Conservation (phyloP, 169 alveolate species). For the Eimeria praecox region DNA sequence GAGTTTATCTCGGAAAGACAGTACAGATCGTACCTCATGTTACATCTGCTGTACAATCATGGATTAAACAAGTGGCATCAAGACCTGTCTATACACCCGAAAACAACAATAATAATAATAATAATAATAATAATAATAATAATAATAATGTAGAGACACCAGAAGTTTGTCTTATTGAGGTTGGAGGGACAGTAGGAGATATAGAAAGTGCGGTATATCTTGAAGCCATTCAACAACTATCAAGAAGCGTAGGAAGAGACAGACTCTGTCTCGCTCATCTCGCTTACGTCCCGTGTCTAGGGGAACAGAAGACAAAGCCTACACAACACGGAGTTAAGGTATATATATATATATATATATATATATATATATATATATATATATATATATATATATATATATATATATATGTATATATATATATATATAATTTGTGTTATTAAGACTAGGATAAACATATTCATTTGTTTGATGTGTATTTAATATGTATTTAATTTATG, state of each 20-base stretch:
- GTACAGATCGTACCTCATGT: slow-evolving; percentile 93
- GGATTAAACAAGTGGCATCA: slow-evolving; percentile 92
- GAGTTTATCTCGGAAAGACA: slow-evolving; percentile 97
- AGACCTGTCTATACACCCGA: slow-evolving; percentile 85
- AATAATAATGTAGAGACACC: slow-evolving; percentile 85
- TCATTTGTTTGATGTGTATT: no score
- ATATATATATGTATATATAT: no score
- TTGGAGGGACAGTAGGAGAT: slow-evolving; percentile 99
- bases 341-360: not conserved
- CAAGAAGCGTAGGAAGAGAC: slow-evolving; percentile 88
- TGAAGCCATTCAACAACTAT: slow-evolving; percentile 96
- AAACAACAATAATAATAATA: no score
- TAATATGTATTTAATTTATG: no score
- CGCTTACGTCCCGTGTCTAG: slow-evolving; percentile 77
- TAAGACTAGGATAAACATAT: no score
- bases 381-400: no score
- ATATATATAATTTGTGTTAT: no score
- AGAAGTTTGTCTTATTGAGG: slow-evolving; percentile 96
- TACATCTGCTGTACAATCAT: slow-evolving; percentile 89
- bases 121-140: no score
- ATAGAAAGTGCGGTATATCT: slow-evolving; percentile 96
- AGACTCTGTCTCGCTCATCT: slow-evolving; percentile 91
- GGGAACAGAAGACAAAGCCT: slow-evolving; percentile 97
- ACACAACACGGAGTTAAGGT: slow-evolving; percentile 97
- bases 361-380: no score